Evolutionary conservation across 83 land plant species (phyloP), one percentile per base, ranked within the genome.

Genomic region (Isoetes engelmannii): DNA sequence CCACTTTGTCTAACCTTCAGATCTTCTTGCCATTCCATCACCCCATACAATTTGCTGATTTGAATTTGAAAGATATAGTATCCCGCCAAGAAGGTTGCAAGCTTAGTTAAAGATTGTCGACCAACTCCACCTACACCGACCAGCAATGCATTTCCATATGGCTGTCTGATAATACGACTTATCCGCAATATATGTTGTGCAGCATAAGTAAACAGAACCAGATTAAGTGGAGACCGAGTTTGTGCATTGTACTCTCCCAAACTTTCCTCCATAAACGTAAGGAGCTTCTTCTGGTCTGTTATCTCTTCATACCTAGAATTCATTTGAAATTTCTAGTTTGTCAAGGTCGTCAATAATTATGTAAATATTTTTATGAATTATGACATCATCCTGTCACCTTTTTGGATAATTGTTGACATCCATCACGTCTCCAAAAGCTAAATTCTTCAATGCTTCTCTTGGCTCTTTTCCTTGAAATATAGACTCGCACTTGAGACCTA

Each of bases 71-170:
- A 79, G 5, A 79, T n/a, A 45, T 63, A 70, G 45, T 42, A 79
- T 15, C 81, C 77, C 37, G 81, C 81, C 81, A 79, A 74, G 47
- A 57, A 79, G 51, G 81, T 79, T 9, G 81, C 81, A 21, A 79
- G 67, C 47, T 70, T 69, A 0, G 81, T 79, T 7, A 79, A 68
- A 4, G 81, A 79, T 48, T 79, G 81, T 0, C 81, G 68, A 0
- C 81, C 81, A 54, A 77, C 81, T 17, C 81, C 81, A 55, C 81
- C 81, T 17, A 79, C 81, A 19, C 81, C 81, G 0, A 79, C 81
- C 44, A 79, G 69, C 45, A 79, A 70, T 4, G 81, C 81, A 70
- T 79, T 79, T 5, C 77, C 81, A 65, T 70, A 79, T 12, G 81
- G 81, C 49, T 79, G 81, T 44, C 81, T 61, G 19, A 79, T 68